Percentiles rank a stretch among this genome's conserved stretches.
These are phyloP conservation scores for Tricholoma sp. DNA, from an alignment of 768 basidiomycete genomes.

Conservation along the genomic window DNA sequence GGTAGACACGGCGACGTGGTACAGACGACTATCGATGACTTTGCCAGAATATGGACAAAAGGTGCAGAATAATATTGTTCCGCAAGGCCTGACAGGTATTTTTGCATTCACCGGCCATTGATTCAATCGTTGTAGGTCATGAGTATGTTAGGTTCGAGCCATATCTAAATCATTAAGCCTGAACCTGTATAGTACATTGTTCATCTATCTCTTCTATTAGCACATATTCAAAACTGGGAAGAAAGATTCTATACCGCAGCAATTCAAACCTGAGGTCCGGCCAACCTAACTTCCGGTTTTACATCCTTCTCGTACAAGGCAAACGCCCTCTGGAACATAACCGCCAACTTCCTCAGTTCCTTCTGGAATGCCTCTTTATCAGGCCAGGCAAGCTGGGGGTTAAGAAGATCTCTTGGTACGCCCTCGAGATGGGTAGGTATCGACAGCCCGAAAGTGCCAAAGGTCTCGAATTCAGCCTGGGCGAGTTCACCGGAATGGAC, in stretches of 20 bases:
- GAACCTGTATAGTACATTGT: not conserved
- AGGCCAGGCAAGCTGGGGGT: constrained; percentile 83
- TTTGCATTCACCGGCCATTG: too few species aligned
- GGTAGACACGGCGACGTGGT: too few species aligned
- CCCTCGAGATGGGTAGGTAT: constrained; percentile 81
- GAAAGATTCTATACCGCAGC: not conserved
- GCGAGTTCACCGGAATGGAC: constrained; percentile 92
- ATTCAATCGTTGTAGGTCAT: too few species aligned
- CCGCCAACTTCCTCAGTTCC: constrained; percentile 81
- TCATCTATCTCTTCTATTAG: not conserved
- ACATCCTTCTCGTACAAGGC: constrained; percentile 88
- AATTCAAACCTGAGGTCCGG: constrained; percentile 59
- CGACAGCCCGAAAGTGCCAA: constrained; percentile 75
- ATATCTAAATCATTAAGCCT: not conserved
- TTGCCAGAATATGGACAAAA: too few species aligned
- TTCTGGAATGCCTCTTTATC: constrained; percentile 86
- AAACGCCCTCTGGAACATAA: constrained; percentile 95
- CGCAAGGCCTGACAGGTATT: too few species aligned
- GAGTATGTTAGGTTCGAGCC: too few species aligned
- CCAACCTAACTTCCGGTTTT: constrained; percentile 68
- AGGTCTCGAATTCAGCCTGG: constrained; percentile 81
- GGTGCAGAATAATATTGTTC: too few species aligned
- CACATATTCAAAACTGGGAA: not conserved
- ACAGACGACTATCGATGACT: too few species aligned
- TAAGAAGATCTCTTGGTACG: constrained; percentile 87